These are phyloP conservation scores for Trapa bicornis DNA, from an alignment of 345 rosid species.

Conservation along the genomic window DNA sequence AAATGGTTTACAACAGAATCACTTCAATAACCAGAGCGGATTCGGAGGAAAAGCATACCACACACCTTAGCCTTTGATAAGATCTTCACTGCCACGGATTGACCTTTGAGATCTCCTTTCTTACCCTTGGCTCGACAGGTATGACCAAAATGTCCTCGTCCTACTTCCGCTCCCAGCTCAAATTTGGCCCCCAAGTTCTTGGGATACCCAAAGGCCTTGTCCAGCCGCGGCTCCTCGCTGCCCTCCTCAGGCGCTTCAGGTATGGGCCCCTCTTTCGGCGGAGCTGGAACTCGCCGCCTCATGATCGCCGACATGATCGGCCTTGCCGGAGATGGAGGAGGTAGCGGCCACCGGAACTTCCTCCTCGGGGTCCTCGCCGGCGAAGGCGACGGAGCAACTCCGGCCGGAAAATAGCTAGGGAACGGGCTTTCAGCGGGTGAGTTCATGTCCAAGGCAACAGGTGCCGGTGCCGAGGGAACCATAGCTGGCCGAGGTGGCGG, in stretches of 20 bases:
- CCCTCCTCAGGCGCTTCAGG: background rate
- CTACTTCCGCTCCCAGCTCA: slow-evolving; percentile 79
- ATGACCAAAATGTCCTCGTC: slow-evolving; percentile 98
- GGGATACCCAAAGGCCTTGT: slow-evolving; percentile 74
- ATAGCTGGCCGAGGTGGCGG: slow-evolving; percentile 18
- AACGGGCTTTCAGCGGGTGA: slow-evolving; percentile 53
- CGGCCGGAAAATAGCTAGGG: slow-evolving; percentile 67
- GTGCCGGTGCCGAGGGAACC: slow-evolving; percentile 10
- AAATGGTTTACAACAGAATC: background rate
- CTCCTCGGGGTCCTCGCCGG: slow-evolving; percentile 79
- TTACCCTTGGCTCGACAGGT: slow-evolving; percentile 82
- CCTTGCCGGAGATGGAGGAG: slow-evolving; percentile 81
- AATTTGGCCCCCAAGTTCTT: slow-evolving; percentile 67
- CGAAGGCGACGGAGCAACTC: slow-evolving; percentile 74
- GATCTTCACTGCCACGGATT: slow-evolving; percentile 79
- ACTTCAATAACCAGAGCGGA: background rate
- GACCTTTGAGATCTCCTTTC: slow-evolving; percentile 76
- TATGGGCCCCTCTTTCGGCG: too few relatives aligned
- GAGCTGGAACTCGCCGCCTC: too few relatives aligned
- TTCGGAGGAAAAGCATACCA: slow-evolving; percentile 5
- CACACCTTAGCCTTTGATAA: slow-evolving; percentile 81
- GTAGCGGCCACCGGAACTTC: slow-evolving; percentile 77
- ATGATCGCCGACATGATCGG: too few relatives aligned
- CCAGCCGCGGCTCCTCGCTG: slow-evolving; percentile 37
- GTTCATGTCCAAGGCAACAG: slow-evolving; percentile 28